Base-by-base conservation (phyloP, 2,329 filamentous ascomycete genomes). In the Ceratocystis huliohia region DNA sequence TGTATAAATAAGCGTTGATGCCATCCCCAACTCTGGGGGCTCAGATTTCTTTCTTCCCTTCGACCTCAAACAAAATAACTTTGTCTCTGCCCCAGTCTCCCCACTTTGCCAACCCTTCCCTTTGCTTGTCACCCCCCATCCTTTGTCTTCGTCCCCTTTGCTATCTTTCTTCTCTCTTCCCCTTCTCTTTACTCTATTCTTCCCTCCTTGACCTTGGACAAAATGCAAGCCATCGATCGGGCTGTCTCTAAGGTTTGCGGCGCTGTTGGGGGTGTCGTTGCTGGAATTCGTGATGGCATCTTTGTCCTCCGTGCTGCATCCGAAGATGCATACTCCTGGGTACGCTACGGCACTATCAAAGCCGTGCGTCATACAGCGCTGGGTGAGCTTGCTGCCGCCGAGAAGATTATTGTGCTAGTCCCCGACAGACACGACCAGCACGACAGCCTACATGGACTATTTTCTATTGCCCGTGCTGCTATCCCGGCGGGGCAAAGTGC, bases 281-380 rank as follows among this genome's bases (percentile, higher is more conserved):
- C 61, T 6, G 22, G 41, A 3, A 22, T 44, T 15, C 41, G 17
- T 15, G 41, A 63, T 28, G 61, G 63, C 37, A 5, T 56, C 25
- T 25, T 61, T 56, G 66, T 64, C 5, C 22, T 46, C 41, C 41
- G 33, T 13, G 61, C 61, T 15, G 41, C 41, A n/a, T 48, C 61
- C 2, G 41, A 63, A 22, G 61, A 63, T 44, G 25, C 45, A 10
- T 63, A 63, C n/a, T 44, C 61, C 13, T 63, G 45, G 20, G 22
- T 63, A 17, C 61, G 61, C 25, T 46, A 46, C 37, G 61, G 61
- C 2, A 22, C 61, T 15, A 33, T 63, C 15, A 45, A 46, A 28
- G 15, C 61, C 22, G 61, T 46, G 2, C 15, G 41, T 6, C 7
- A 48, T 15, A n/a, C 37, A 3, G 17, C 61, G 17, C 22, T 28